Evolutionary conservation across 495 filamentous ascomycete species (phyloP).

Genomic region (Annulohypoxylon stygium): DNA sequence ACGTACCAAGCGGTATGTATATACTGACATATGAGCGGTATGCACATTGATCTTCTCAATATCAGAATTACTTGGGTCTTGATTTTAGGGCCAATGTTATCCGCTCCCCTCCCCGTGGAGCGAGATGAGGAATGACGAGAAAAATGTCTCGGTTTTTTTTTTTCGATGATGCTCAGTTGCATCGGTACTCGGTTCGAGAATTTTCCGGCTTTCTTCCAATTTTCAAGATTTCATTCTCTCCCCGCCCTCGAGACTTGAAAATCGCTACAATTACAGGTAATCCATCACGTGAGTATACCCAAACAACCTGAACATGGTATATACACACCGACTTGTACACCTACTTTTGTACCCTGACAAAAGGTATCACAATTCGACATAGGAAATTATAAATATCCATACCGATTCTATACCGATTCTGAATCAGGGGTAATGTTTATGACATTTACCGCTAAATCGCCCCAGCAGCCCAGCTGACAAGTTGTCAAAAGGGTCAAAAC

Average conservation of each 20-base stretch:
- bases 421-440: slow-evolving; percentile 1
- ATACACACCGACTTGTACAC: background rate
- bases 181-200: slow-evolving; percentile 12
- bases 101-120: background rate
- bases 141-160: background rate
- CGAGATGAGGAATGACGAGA: slow-evolving; percentile 22
- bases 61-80: slow-evolving; percentile 4
- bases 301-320: background rate
- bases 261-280: slow-evolving; percentile 1
- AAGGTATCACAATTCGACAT: background rate
- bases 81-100: background rate
- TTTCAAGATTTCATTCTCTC: background rate
- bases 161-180: slow-evolving; percentile 1
- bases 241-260: background rate
- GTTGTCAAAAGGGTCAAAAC: slow-evolving; percentile 3
- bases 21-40: slow-evolving; percentile 7
- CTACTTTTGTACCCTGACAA: background rate
- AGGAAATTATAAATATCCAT: slow-evolving; percentile 4
- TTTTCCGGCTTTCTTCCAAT: slow-evolving; percentile 5
- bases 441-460: background rate
- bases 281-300: slow-evolving; percentile 8
- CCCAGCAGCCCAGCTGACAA: background rate
- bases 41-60: slow-evolving; percentile 7
- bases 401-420: background rate
- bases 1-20: background rate